These are phyloP conservation scores for Plasmopara viticola DNA, from an alignment of 352 stramenopile genomes.

Conservation along the genomic window DNA sequence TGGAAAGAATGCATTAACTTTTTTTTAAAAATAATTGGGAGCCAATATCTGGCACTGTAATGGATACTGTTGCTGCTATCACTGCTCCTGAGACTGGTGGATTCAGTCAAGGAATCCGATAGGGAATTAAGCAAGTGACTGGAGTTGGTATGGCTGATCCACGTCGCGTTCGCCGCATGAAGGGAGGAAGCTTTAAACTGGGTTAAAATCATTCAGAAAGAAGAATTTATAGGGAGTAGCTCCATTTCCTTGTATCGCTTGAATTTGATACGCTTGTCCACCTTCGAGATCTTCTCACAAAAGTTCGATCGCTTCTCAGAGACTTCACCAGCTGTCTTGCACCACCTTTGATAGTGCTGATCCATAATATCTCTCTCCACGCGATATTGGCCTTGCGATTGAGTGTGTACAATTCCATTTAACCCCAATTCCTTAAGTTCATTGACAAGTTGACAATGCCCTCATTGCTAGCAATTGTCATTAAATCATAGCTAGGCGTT, in stretches of 20 bases:
- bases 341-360: slow-evolving; percentile 2
- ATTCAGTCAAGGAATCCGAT: neutral
- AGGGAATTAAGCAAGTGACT: neutral
- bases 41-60: slow-evolving; percentile 4
- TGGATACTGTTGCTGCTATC: slow-evolving; percentile 9
- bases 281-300: neutral
- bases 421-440: neutral
- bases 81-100: neutral
- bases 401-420: slow-evolving; percentile 2
- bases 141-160: neutral
- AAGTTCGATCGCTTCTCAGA: slow-evolving; percentile 2
- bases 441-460: neutral
- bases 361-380: neutral
- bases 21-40: slow-evolving; percentile 9
- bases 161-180: neutral
- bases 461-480: neutral
- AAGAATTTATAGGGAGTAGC: neutral
- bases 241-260: neutral
- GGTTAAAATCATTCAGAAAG: neutral
- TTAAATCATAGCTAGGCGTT: neutral
- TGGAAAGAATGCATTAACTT: slow-evolving; percentile 4
- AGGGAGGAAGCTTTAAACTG: neutral
- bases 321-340: neutral
- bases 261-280: neutral
- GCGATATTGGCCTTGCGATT: neutral